phyloP scores from a whole-genome alignment of 2,329 filamentous ascomycete species.

The Fusarium aywerte region DNA sequence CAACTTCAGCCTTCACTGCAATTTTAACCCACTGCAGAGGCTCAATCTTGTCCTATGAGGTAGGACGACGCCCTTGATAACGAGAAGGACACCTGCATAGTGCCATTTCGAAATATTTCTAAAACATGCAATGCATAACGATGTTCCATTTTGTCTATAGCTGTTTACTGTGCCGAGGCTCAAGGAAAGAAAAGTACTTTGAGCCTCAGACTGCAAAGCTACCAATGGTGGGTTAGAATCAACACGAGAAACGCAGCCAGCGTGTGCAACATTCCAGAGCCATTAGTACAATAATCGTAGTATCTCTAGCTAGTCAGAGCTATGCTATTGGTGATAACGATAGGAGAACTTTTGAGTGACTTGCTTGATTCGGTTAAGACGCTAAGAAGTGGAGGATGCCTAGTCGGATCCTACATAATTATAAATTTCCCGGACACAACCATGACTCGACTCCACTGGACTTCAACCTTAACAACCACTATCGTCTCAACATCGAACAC shows the following conservation, averaged over 20 bases:
- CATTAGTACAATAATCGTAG: background rate
- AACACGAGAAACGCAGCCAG: too few species aligned
- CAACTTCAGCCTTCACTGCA: background rate
- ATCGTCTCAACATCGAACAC: background rate
- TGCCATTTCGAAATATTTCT: too few species aligned
- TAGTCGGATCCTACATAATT: background rate
- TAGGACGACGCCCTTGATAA: too few species aligned
- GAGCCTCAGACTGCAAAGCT: background rate
- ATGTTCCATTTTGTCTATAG: too few species aligned
- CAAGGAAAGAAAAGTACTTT: too few species aligned
- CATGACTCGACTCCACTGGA: background rate
- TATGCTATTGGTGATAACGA: conserved; percentile 3
- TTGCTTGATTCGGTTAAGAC: conserved; percentile 19
- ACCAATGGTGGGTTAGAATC: background rate
- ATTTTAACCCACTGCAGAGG: background rate
- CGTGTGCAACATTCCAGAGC: background rate
- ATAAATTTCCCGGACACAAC: background rate
- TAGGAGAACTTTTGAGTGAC: background rate
- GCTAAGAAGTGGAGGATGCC: conserved; percentile 4
- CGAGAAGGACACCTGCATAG: too few species aligned
- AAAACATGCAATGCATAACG: too few species aligned
- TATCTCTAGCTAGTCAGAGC: background rate
- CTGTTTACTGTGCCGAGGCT: too few species aligned
- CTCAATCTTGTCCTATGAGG: background rate
- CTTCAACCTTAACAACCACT: background rate